Percentiles rank a stretch among this genome's conserved stretches.
phyloP scores from a whole-genome alignment of 139 green algal genomes.

The Chlamydomonas applanata region DNA sequence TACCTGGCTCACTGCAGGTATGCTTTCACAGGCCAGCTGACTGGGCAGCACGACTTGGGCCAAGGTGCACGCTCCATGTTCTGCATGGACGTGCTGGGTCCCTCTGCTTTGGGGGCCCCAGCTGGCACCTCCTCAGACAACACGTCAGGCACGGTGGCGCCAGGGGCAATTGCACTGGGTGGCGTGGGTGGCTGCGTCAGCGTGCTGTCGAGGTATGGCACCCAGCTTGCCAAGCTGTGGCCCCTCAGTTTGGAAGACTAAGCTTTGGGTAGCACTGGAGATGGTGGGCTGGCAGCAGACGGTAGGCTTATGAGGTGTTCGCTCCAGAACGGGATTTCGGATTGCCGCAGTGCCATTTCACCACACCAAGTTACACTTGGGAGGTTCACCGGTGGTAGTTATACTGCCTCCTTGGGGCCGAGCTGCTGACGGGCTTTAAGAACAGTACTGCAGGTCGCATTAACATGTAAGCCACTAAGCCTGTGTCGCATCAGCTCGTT shows the following conservation, averaged over 20 bases:
- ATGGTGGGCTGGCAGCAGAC: no score
- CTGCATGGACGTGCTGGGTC: conserved; percentile 5
- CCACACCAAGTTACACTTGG: no score
- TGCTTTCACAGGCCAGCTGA: conserved; percentile 1
- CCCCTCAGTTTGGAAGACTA: neutral
- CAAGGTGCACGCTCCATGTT: neutral
- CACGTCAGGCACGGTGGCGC: neutral
- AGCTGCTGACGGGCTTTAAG: no score
- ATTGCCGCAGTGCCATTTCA: no score
- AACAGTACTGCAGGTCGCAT: no score
- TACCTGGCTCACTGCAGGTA: neutral
- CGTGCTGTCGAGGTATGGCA: conserved; percentile 19
- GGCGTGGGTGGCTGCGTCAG: conserved; percentile 1
- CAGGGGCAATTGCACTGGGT: conserved; percentile 19
- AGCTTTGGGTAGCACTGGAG: no score
- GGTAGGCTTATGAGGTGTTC: no score
- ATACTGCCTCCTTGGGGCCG: no score
- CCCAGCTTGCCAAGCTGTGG: neutral
- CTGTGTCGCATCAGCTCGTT: no score
- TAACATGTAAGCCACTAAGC: no score
- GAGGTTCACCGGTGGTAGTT: no score
- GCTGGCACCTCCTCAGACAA: neutral
- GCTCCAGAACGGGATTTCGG: no score
- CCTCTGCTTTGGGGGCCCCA: neutral
- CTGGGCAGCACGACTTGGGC: neutral